Evolutionary conservation across 1,284 basidiomycete genomes (phyloP).

Genomic region (Cutaneotrichosporon daszewskae): DNA sequence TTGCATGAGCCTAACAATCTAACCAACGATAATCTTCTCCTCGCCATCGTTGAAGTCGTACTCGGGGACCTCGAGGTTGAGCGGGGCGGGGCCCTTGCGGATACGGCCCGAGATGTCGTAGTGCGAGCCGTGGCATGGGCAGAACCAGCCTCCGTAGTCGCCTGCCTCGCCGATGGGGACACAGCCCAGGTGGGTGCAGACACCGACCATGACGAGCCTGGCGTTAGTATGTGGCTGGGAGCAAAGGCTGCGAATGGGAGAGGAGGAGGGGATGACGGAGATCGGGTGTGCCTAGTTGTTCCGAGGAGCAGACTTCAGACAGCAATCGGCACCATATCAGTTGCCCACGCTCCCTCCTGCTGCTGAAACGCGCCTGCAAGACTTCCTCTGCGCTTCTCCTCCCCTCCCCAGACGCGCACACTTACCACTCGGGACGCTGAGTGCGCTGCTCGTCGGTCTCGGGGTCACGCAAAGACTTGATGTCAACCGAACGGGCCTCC

Average conservation of each 20-base stretch:
- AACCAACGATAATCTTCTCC: slow-evolving; percentile 87
- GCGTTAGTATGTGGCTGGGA: not conserved
- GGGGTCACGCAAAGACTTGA: slow-evolving; percentile 87
- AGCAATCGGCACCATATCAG: too few relatives aligned
- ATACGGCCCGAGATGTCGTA: slow-evolving; percentile 80
- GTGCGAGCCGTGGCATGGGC: slow-evolving; percentile 97
- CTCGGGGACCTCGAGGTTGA: slow-evolving; percentile 88
- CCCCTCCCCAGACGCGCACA: too few relatives aligned
- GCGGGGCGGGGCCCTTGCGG: slow-evolving; percentile 89
- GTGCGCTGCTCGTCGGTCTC: slow-evolving; percentile 80
- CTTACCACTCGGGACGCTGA: slow-evolving; percentile 91
- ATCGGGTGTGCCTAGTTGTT: too few relatives aligned
- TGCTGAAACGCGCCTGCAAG: too few relatives aligned
- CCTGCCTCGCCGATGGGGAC: slow-evolving; percentile 97
- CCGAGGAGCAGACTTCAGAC: too few relatives aligned
- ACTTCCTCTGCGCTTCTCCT: too few relatives aligned
- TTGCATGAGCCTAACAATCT: too few relatives aligned
- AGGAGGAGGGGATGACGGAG: too few relatives aligned
- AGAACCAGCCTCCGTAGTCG: slow-evolving; percentile 98
- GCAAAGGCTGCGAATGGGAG: not conserved
- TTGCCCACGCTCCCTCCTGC: too few relatives aligned
- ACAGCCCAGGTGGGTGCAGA: slow-evolving; percentile 98
- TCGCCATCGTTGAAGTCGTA: slow-evolving; percentile 84
- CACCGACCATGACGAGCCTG: slow-evolving; percentile 84
- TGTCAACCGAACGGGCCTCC: slow-evolving; percentile 79